These are phyloP conservation scores for Iris pallida DNA, from an alignment of 116 monocot species.

Conservation along the genomic window DNA sequence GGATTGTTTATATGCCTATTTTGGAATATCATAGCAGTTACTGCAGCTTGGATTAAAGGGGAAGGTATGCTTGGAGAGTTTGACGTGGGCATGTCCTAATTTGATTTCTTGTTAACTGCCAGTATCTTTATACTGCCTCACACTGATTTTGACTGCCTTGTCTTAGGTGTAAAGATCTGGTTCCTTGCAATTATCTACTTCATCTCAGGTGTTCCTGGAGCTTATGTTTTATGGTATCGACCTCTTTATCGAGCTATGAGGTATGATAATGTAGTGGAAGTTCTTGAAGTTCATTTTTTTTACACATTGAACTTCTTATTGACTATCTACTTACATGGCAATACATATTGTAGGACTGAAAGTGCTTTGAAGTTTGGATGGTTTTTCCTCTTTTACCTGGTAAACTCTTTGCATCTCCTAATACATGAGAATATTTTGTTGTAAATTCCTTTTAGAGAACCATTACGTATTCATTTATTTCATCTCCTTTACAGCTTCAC, in stretches of 20 bases:
- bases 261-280: slow-evolving; percentile 6
- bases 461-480: background rate
- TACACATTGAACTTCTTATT: too few species aligned
- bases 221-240: slow-evolving; percentile 56
- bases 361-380: slow-evolving; percentile 94
- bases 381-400: slow-evolving; percentile 93
- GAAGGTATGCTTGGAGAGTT: slow-evolving; percentile 39
- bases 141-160: slow-evolving; percentile 7
- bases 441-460: background rate
- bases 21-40: slow-evolving; percentile 88
- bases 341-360: slow-evolving; percentile 67
- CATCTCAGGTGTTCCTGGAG: slow-evolving; percentile 62
- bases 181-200: slow-evolving; percentile 71
- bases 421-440: background rate
- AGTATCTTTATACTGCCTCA: background rate
- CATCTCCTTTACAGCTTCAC: slow-evolving; percentile 53
- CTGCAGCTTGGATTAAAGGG: slow-evolving; percentile 93
- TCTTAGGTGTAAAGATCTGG: slow-evolving; percentile 72
- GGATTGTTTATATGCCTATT: slow-evolving; percentile 63
- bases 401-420: slow-evolving; percentile 18
- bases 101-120: background rate
- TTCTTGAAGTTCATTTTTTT: background rate
- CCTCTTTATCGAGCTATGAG: slow-evolving; percentile 70
- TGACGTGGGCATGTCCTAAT: background rate
- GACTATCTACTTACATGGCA: slow-evolving; percentile 4